Evolutionary conservation across 2,329 filamentous ascomycete genomes (phyloP), one percentile per base, ranked within the genome.

Genomic region (Hypoxylon sp.): DNA sequence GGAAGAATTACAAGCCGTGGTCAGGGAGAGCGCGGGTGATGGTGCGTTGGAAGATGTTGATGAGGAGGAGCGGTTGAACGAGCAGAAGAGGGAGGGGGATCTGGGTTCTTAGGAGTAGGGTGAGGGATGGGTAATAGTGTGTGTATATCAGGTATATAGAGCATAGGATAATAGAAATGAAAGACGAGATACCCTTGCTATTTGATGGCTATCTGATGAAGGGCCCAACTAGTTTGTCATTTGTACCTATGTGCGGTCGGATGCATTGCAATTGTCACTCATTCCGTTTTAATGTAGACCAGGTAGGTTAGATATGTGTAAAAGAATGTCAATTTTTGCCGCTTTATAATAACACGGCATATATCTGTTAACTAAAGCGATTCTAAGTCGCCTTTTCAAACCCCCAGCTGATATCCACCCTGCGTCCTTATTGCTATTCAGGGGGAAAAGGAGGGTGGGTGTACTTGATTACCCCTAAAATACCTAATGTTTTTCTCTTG

Each of bases 1-100:
- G 55, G 78, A 80, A 11, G 84, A 87, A 77, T 76, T 87, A 47
- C 80, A 80, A 9, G 66, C 63, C 10, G 62, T 71, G 9, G 74
- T 75, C 22, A 59, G 57, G 60, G 71, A 72, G 55, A 29, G 55
- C 17, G 37, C 42, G 9, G 73, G 71, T 14, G 46, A 52, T 4
- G 69, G 62, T 0, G 70, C 61, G 8, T 33, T 71, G 1, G 29
- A 42, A 50, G 59, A 63, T 3, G 74, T 68, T 26, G 63, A 69
- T 54, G 71, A 70, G 59, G 75, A 76, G 55, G 74, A 75, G 26
- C 72, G 76, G 31, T 24, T 61, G 37, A 67, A 70, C 42, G 63
- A 85, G 11, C 84, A 87, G 67, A 82, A 39, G 42, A 57, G 67
- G 26, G 33, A 39, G 42, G 53, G 67, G 26, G 33, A 29, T 3